Evolutionary conservation across 2,329 filamentous ascomycete genomes (phyloP).

Genomic region (Paracorniculantispora psalliotae): DNA sequence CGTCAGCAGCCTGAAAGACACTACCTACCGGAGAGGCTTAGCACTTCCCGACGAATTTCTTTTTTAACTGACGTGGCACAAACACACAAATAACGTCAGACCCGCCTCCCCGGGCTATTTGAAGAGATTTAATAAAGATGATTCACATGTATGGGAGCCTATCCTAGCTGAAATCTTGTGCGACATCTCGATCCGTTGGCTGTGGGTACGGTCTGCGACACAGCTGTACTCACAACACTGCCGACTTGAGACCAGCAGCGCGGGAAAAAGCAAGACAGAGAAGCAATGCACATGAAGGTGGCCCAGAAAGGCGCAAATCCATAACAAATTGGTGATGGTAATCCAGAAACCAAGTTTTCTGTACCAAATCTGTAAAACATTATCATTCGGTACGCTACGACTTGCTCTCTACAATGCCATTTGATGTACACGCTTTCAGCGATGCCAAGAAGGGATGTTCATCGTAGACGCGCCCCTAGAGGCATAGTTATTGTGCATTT

Average conservation of each 20-base stretch:
- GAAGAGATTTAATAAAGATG: neutral
- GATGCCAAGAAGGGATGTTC: neutral
- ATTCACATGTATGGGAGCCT: neutral
- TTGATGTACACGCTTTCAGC: neutral
- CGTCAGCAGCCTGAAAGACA: too few species aligned
- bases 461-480: too few species aligned
- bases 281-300: too few species aligned
- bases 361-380: too few species aligned
- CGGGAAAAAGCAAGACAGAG: too few species aligned
- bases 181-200: neutral
- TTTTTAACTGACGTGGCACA: too few species aligned
- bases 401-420: neutral
- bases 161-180: neutral
- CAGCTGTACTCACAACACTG: neutral
- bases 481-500: neutral
- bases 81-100: neutral
- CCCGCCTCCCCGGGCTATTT: neutral
- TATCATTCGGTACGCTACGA: too few species aligned
- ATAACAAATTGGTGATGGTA: too few species aligned
- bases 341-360: too few species aligned
- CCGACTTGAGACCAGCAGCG: neutral
- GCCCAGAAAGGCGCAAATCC: too few species aligned
- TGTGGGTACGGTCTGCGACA: neutral
- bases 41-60: too few species aligned
- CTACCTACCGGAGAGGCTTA: too few species aligned